These are phyloP conservation scores for Scleroderma citrinum DNA, from an alignment of 768 basidiomycete species.

Conservation along the genomic window DNA sequence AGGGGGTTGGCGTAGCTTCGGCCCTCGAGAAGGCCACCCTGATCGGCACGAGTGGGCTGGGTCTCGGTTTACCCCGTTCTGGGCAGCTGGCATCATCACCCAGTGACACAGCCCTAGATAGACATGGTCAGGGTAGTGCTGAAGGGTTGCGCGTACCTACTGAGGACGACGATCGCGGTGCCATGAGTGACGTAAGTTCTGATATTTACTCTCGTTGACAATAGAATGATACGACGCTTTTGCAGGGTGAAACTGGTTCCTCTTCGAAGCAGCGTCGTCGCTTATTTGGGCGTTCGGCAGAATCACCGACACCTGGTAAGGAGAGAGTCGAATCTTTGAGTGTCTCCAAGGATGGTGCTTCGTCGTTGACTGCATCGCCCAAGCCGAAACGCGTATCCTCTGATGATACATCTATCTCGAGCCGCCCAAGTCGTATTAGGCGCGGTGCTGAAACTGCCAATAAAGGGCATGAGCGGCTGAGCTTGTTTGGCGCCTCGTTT, in stretches of 20 bases:
- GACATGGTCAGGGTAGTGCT: constrained; percentile 31
- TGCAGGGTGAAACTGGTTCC: constrained; percentile 46
- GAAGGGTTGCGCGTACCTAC: constrained; percentile 25
- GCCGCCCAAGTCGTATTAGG: constrained; percentile 41
- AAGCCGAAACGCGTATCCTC: constrained; percentile 20
- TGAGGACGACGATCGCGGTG: constrained; percentile 49
- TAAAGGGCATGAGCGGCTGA: constrained; percentile 54
- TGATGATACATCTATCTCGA: constrained; percentile 19
- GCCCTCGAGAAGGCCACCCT: constrained; percentile 19
- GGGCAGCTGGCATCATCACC: constrained; percentile 51
- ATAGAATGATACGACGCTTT: background rate
- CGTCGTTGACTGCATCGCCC: constrained; percentile 17
- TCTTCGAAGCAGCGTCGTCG: constrained; percentile 41
- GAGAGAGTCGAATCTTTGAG: constrained; percentile 30
- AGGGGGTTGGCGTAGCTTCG: constrained; percentile 10
- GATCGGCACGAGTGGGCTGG: constrained; percentile 21
- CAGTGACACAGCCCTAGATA: constrained; percentile 52
- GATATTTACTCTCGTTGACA: background rate
- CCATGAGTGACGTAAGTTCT: constrained; percentile 61
- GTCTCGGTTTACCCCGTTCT: constrained; percentile 33
- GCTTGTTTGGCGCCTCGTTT: constrained; percentile 74
- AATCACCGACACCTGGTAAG: constrained; percentile 26
- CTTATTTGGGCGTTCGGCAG: constrained; percentile 55
- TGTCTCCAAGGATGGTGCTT: constrained; percentile 20
- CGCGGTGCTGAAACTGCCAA: constrained; percentile 44